Evolutionary conservation across 352 stramenopile species (phyloP).

Genomic region (Globisporangium viniferum): DNA sequence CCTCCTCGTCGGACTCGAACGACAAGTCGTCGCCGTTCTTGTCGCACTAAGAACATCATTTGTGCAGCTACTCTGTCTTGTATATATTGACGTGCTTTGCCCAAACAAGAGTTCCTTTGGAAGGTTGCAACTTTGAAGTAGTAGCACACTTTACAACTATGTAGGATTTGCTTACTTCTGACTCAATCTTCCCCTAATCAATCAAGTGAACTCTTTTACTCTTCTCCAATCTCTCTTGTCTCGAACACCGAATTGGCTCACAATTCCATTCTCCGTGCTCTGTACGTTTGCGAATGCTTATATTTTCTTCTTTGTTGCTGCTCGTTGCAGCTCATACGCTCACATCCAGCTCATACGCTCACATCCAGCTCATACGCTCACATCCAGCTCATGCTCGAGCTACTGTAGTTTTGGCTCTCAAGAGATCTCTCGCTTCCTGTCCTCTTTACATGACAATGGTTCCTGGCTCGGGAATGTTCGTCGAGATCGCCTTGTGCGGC

Average conservation of each 20-base stretch:
- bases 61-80: not conserved
- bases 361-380: not conserved
- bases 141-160: not conserved
- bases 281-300: not conserved
- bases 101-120: not conserved
- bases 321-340: not conserved
- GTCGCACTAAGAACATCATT: not conserved
- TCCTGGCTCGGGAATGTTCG: conserved; percentile 78
- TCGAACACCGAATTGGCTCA: not conserved
- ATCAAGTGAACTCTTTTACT: not conserved
- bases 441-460: conserved; percentile 84
- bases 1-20: conserved; percentile 43
- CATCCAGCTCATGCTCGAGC: not conserved
- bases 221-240: not conserved
- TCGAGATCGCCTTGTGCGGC: conserved; percentile 86
- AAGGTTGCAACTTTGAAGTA: not conserved
- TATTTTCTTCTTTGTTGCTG: not conserved
- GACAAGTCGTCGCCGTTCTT: conserved; percentile 25
- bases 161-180: not conserved
- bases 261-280: not conserved
- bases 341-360: not conserved
- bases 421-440: not conserved
- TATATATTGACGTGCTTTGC: not conserved
- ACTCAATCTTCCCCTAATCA: not conserved
- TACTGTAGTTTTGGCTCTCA: not conserved